These are phyloP conservation scores for Solanum paucissectum DNA, from an alignment of 257 asterid species.

Conservation along the genomic window DNA sequence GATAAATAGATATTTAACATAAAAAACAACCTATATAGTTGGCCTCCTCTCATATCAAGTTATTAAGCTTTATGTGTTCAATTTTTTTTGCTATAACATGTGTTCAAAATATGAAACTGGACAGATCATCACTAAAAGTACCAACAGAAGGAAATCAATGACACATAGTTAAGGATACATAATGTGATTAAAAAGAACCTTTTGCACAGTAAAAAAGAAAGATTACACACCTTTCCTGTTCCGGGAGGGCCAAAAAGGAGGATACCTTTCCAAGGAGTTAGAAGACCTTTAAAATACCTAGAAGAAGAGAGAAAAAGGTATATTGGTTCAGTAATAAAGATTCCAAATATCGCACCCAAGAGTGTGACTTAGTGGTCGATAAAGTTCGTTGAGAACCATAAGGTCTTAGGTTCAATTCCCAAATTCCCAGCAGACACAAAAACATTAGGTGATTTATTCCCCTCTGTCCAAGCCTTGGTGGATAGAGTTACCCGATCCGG, in stretches of 20 bases:
- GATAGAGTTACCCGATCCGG: not conserved
- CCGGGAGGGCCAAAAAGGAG: conserved; percentile 99
- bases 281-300: conserved; percentile 95
- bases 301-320: conserved; percentile 5
- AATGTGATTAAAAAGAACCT: not conserved
- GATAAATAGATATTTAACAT: not conserved
- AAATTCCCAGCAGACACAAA: not conserved
- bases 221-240: conserved; percentile 84
- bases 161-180: not conserved
- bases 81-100: not conserved
- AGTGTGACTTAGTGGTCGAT: not conserved
- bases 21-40: not conserved
- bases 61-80: not conserved
- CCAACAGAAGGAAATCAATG: not conserved
- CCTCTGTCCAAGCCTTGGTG: not conserved
- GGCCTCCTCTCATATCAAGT: not conserved
- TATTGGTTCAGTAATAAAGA: not conserved
- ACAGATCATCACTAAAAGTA: not conserved
- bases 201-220: not conserved
- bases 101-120: not conserved
- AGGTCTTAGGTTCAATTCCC: not conserved
- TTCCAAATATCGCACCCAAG: not conserved
- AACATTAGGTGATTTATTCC: not conserved
- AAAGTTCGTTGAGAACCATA: not conserved
- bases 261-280: conserved; percentile 98